A percentile compares a stretch with the other conserved stretches of the same genome.
Conservation (phyloP, 768 basidiomycete genomes). For the Hydnum rufescens region DNA sequence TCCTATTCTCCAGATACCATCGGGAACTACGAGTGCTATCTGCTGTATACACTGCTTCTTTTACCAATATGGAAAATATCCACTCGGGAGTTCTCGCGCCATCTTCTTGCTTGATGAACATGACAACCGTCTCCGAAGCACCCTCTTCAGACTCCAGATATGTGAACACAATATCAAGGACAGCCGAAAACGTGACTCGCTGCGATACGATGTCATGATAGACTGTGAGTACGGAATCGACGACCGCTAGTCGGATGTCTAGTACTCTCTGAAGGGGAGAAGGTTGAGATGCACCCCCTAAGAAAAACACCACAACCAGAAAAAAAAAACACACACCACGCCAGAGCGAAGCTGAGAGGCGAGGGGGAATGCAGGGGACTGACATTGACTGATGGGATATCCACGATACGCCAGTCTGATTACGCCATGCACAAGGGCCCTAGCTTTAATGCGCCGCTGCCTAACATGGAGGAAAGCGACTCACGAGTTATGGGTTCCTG, state of each 20-base stretch:
- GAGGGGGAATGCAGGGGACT: constrained; percentile 41
- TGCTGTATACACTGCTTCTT: constrained; percentile 37
- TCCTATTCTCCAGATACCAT: constrained; percentile 70
- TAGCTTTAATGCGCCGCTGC: constrained; percentile 9
- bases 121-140: constrained; percentile 50
- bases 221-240: constrained; percentile 21
- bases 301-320: constrained; percentile 9
- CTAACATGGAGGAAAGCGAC: constrained; percentile 14
- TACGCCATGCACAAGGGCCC: constrained; percentile 15
- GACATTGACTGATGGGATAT: constrained; percentile 78
- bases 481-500: too few relatives aligned
- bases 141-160: constrained; percentile 51
- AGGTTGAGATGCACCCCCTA: too few relatives aligned
- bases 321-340: constrained; percentile 22
- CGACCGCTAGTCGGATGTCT: constrained; percentile 60
- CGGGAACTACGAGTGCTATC: too few relatives aligned
- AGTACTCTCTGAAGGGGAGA: too few relatives aligned
- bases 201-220: constrained; percentile 70
- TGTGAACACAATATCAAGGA: constrained; percentile 36
- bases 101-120: constrained; percentile 81
- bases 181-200: constrained; percentile 40
- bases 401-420: constrained; percentile 65
- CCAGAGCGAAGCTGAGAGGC: constrained; percentile 51
- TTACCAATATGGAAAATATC: constrained; percentile 45
- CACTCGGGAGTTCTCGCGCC: constrained; percentile 21